Evolutionary conservation across 306 rosid species (phyloP), one percentile per base, ranked within the genome.

Genomic region (Senna tora): DNA sequence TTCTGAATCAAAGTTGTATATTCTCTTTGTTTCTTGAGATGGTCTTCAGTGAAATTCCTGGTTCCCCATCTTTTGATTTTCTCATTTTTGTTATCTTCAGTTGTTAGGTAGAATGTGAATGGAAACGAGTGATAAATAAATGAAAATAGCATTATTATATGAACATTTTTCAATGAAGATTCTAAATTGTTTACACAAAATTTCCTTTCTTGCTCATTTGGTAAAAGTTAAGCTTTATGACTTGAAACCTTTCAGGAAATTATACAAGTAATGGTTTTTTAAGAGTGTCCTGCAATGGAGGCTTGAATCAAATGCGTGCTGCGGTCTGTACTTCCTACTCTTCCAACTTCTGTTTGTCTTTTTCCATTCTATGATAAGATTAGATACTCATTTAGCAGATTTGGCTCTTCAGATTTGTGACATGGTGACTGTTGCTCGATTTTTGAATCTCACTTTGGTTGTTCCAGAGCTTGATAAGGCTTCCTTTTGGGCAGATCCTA

Each of bases 241-340:
- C 38, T 52, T 78, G 67, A 58, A 32, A 28, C 64, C 36, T 68
- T 83, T 80, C 89, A 87, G 92, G 90, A 79, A 85, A 85, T 74
- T 87, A 87, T 81, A 83, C 72, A 61, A 87, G 90, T 60, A 85
- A 87, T 76, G 92, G 92, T 63, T 81, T 85, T 85, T 89, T 87
- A 32, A 82, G 84, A 65, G 88, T 85, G 63, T 83, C 92, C 65
- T 87, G 92, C 80, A 87, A 87, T 45, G 92, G 92, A 32, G 90
- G 92, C 62, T 79, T 87, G 82, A 87, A 87, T 79, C 92, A 87
- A 83, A 87, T 87, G 92, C 92, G 92, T 52, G 89, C 90, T 7
- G 92, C 92, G 79, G 92, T 87, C 64, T 57, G 92, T 80, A 61
- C 72, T 21, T 9, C 43, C 41, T 61, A 15, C 39, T 38, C 53